Conservation (phyloP, 371 early-diverging fungal genomes). For the Mucor indicus region DNA sequence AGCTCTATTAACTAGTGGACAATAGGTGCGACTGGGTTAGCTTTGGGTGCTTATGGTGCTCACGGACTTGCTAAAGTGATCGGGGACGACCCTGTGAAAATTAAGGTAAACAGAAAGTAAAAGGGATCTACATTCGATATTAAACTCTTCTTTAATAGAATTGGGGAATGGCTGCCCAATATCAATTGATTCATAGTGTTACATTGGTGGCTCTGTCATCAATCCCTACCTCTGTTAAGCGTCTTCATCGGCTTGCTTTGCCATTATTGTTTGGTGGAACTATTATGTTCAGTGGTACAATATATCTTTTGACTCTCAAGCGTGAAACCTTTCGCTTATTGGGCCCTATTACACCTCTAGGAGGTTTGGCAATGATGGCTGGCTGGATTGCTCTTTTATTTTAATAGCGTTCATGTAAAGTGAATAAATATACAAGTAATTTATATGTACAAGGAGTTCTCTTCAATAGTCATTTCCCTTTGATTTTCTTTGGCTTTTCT, state of each 20-base stretch:
- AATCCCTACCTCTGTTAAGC: constrained; percentile 36
- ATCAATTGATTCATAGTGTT: constrained; percentile 68
- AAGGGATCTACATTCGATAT: no score
- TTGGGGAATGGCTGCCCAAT: constrained; percentile 66
- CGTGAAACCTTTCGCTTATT: constrained; percentile 41
- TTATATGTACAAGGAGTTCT: no score
- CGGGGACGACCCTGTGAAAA: constrained; percentile 53
- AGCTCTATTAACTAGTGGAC: no score
- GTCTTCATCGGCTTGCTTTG: constrained; percentile 38
- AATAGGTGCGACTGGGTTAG: constrained; percentile 73
- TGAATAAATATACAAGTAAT: neutral
- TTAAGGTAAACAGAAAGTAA: no score
- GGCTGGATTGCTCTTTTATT: constrained; percentile 72
- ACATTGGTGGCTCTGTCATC: constrained; percentile 59
- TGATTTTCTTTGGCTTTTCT: constrained; percentile 35
- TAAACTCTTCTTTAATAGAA: constrained; percentile 29
- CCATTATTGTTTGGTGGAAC: constrained; percentile 64
- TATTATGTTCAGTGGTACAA: constrained; percentile 63
- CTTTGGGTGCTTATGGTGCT: constrained; percentile 73
- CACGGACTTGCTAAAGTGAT: constrained; percentile 71
- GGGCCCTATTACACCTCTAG: constrained; percentile 75
- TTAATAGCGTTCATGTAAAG: constrained; percentile 6
- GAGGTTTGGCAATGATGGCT: constrained; percentile 68
- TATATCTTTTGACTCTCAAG: constrained; percentile 56
- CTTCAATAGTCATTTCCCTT: constrained; percentile 29